Conservation (phyloP, 768 basidiomycete genomes). For the Harrya chromipes region DNA sequence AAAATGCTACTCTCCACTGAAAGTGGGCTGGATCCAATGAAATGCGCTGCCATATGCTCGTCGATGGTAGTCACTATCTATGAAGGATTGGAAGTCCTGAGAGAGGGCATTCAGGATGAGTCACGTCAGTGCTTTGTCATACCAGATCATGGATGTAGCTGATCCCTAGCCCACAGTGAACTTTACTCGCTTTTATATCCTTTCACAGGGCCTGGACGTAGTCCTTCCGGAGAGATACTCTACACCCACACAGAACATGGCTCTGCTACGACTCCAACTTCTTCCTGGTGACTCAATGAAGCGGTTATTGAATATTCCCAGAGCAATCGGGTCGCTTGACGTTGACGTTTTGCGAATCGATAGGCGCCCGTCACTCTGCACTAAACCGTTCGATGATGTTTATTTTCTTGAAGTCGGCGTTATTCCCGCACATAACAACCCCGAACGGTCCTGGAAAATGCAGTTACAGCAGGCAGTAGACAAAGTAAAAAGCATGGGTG, state of each 20-base stretch:
- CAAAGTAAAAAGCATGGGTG: slow-evolving; percentile 33
- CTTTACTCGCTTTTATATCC: slow-evolving; percentile 65
- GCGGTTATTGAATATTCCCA: slow-evolving; percentile 11
- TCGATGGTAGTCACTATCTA: slow-evolving; percentile 58
- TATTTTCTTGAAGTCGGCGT: slow-evolving; percentile 61
- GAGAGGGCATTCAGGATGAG: slow-evolving; percentile 61
- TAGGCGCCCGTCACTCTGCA: slow-evolving; percentile 52
- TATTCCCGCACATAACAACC: not conserved
- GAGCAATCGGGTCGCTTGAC: slow-evolving; percentile 37
- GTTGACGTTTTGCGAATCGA: slow-evolving; percentile 54
- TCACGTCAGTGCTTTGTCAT: slow-evolving; percentile 12
- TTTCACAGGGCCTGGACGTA: slow-evolving; percentile 38
- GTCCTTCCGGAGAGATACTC: slow-evolving; percentile 27
- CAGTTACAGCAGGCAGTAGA: slow-evolving; percentile 36
- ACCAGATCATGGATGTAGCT: not conserved
- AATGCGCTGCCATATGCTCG: slow-evolving; percentile 75
- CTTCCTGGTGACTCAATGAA: not conserved
- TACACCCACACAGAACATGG: slow-evolving; percentile 26
- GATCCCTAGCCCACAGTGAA: slow-evolving; percentile 44
- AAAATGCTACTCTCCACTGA: slow-evolving; percentile 32
- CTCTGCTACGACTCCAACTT: slow-evolving; percentile 37
- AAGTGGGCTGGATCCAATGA: slow-evolving; percentile 39
- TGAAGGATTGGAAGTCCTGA: slow-evolving; percentile 57
- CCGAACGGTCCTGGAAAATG: slow-evolving; percentile 28
- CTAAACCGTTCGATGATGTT: slow-evolving; percentile 49